Conservation (phyloP, 2,329 filamentous ascomycete species). For the Samsoniella hepiali region DNA sequence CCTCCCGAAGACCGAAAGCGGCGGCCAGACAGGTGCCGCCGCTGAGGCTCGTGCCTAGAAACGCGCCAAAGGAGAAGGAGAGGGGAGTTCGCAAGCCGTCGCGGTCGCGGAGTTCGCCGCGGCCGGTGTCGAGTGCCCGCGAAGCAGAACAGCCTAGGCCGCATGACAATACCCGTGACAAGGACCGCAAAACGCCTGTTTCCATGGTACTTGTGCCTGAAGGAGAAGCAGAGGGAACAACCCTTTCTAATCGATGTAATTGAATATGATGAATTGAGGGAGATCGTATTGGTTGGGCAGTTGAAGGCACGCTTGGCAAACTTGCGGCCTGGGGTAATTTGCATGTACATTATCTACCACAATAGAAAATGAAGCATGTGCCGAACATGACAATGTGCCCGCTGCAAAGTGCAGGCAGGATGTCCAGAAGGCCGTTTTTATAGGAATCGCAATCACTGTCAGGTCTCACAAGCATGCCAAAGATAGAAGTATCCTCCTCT, state of each 20-base stretch:
- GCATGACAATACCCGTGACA: neutral
- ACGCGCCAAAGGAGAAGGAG: constrained; percentile 1
- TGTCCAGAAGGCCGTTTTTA: neutral
- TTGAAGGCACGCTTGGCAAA: neutral
- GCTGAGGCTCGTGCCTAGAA: neutral
- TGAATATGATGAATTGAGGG: neutral
- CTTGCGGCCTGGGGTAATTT: neutral
- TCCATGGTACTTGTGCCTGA: neutral
- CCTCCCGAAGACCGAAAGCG: constrained; percentile 7
- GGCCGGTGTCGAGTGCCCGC: neutral
- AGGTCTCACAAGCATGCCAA: neutral
- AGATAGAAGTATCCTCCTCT: neutral
- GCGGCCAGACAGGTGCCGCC: constrained; percentile 3
- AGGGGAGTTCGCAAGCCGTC: neutral
- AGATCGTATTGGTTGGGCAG: neutral
- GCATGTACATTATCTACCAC: neutral
- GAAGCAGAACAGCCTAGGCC: neutral
- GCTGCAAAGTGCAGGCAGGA: neutral
- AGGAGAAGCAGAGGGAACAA: neutral
- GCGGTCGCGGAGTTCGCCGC: neutral
- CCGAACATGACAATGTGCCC: neutral
- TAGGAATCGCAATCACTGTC: no score
- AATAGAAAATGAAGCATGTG: neutral
- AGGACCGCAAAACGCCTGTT: neutral
- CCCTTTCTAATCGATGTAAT: neutral